These are phyloP conservation scores for Orbilia oligospora DNA, from an alignment of 2,329 filamentous ascomycete species.

Conservation along the genomic window DNA sequence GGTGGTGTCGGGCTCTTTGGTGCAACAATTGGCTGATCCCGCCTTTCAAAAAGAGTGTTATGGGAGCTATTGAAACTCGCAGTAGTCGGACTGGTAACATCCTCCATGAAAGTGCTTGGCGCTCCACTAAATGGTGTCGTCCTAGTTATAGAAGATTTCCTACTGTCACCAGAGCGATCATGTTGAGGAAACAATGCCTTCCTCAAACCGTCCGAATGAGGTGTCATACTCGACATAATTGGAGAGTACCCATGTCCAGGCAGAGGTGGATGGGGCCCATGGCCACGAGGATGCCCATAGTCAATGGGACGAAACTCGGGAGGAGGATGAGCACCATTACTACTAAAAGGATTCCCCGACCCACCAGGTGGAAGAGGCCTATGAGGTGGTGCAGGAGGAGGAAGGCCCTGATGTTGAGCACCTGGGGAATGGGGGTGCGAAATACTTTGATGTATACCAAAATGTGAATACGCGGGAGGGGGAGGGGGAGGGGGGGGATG, in stretches of 20 bases:
- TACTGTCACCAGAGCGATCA: conserved; percentile 42
- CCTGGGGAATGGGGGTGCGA: conserved; percentile 39
- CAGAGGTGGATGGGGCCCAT: conserved; percentile 34
- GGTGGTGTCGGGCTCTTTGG: conserved; percentile 55
- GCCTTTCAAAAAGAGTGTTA: conserved; percentile 39
- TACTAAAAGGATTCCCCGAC: conserved; percentile 54
- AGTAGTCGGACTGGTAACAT: conserved; percentile 52
- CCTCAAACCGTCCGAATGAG: conserved; percentile 40
- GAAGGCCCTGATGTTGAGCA: conserved; percentile 26
- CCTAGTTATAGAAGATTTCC: conserved; percentile 42
- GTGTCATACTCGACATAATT: conserved; percentile 46
- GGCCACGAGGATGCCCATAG: conserved; percentile 56
- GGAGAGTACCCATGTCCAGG: conserved; percentile 52
- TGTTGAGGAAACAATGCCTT: conserved; percentile 56
- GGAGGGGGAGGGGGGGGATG: conserved; percentile 5
- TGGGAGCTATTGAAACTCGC: conserved; percentile 37
- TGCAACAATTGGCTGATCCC: conserved; percentile 58
- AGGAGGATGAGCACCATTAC: conserved; percentile 53
- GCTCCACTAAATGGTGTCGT: conserved; percentile 53
- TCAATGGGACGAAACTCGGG: conserved; percentile 57
- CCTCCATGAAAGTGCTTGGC: conserved; percentile 59
- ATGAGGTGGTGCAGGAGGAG: conserved; percentile 37
- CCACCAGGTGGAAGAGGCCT: conserved; percentile 27
- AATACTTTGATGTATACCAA: conserved; percentile 53
- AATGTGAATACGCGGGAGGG: conserved; percentile 28